Evolutionary conservation across 352 stramenopile genomes (phyloP).

Genomic region (Phytopythium mirpurense): DNA sequence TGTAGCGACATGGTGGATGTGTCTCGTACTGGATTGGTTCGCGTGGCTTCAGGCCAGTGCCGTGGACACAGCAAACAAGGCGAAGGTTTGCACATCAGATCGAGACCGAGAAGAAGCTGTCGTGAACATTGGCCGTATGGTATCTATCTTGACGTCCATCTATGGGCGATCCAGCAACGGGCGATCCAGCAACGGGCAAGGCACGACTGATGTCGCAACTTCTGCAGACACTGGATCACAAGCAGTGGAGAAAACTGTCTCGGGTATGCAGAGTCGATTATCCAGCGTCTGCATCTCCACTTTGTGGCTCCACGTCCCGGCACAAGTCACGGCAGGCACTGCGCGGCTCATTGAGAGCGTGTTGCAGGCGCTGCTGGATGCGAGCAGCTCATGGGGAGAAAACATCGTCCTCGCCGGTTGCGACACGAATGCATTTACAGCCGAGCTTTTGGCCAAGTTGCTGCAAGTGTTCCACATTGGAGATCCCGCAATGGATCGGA

Average conservation of each 20-base stretch:
- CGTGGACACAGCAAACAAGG: background rate
- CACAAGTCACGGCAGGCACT: background rate
- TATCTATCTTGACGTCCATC: background rate
- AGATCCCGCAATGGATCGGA: constrained; percentile 13
- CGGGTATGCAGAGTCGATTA: background rate
- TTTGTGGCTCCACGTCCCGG: background rate
- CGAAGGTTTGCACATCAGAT: background rate
- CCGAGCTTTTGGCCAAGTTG: constrained; percentile 25
- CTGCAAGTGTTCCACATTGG: constrained; percentile 32
- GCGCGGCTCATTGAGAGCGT: background rate
- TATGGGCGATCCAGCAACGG: background rate
- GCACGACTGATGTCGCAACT: background rate
- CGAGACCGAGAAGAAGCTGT: background rate
- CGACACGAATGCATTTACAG: constrained; percentile 11
- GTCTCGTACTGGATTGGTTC: constrained; percentile 1
- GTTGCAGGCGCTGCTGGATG: background rate
- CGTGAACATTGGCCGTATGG: background rate
- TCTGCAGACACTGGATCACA: background rate
- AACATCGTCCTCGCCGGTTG: constrained; percentile 22
- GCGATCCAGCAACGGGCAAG: background rate
- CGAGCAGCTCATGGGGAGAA: constrained; percentile 23
- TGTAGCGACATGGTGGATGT: background rate
- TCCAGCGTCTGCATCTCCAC: constrained; percentile 1
- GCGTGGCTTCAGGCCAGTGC: background rate
- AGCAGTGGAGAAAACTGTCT: background rate